Conservation (phyloP, 2,329 filamentous ascomycete species). For the Diaporthe sp. region DNA sequence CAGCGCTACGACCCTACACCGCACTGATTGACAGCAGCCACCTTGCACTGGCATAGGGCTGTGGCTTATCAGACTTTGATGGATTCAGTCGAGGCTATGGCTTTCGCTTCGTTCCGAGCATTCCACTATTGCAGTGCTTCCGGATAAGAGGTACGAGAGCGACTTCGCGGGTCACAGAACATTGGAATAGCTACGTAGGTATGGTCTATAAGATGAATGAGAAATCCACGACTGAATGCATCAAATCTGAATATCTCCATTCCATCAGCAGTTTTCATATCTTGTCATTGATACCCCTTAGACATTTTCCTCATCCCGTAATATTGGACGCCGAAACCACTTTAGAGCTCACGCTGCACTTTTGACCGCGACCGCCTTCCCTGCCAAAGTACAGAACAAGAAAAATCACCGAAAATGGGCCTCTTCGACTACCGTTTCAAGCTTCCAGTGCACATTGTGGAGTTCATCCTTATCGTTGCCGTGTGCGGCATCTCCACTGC, state of each 20-base stretch:
- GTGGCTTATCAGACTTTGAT: slow-evolving; percentile 9
- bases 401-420: not conserved
- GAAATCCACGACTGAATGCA: not conserved
- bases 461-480: slow-evolving; percentile 33
- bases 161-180: not conserved
- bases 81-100: not conserved
- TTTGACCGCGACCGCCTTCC: not conserved
- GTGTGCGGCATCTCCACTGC: slow-evolving; percentile 35
- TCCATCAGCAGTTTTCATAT: not conserved
- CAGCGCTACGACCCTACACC: not conserved
- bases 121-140: not conserved
- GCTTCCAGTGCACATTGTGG: slow-evolving; percentile 35
- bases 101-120: slow-evolving; percentile 10
- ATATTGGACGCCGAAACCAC: not conserved
- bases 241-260: not conserved
- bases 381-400: not conserved
- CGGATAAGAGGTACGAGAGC: slow-evolving; percentile 10
- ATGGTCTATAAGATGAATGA: slow-evolving; percentile 16
- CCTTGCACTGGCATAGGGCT: not conserved
- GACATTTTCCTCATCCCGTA: not conserved
- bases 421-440: slow-evolving; percentile 36
- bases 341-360: no score
- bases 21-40: not conserved
- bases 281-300: not conserved
- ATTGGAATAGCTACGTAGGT: not conserved